Evolutionary conservation across 169 alveolate genomes (phyloP).

Genomic region (Plasmodium ovale): DNA sequence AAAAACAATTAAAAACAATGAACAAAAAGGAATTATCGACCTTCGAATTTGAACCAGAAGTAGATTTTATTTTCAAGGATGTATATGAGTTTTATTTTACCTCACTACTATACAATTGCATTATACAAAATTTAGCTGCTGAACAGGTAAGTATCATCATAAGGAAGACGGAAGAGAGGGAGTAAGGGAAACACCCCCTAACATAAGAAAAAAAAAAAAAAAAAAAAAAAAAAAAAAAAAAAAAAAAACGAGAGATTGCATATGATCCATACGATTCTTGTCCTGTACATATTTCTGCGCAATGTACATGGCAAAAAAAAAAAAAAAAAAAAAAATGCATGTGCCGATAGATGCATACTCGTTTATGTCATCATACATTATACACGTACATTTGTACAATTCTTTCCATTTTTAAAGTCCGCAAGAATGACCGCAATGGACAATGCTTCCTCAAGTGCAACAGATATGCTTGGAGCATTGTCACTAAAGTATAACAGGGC

Average conservation of each 20-base stretch:
- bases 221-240: no score
- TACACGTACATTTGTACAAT: not conserved
- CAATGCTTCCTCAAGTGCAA: conserved; percentile 91
- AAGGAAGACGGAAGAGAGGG: not conserved
- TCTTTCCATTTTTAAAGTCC: conserved; percentile 73
- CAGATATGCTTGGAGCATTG: conserved; percentile 87
- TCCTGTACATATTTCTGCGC: no score
- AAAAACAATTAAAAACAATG: conserved; percentile 80
- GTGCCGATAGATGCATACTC: not conserved
- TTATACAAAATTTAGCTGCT: conserved; percentile 84
- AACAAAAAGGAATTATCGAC: conserved; percentile 81
- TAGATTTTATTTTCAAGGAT: conserved; percentile 81
- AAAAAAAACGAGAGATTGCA: no score
- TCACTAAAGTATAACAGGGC: conserved; percentile 89
- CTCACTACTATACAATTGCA: conserved; percentile 82
- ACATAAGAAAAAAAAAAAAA: no score
- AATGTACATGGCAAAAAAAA: not conserved
- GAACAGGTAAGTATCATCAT: conserved; percentile 81
- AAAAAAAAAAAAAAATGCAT: not conserved
- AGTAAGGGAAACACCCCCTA: no score
- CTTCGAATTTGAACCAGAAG: conserved; percentile 86
- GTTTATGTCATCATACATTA: not conserved
- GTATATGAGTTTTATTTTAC: conserved; percentile 84
- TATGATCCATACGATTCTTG: no score
- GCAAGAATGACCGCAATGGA: conserved; percentile 93